Conservation (phyloP, 345 rosid genomes). For the Citropsis articulata region DNA sequence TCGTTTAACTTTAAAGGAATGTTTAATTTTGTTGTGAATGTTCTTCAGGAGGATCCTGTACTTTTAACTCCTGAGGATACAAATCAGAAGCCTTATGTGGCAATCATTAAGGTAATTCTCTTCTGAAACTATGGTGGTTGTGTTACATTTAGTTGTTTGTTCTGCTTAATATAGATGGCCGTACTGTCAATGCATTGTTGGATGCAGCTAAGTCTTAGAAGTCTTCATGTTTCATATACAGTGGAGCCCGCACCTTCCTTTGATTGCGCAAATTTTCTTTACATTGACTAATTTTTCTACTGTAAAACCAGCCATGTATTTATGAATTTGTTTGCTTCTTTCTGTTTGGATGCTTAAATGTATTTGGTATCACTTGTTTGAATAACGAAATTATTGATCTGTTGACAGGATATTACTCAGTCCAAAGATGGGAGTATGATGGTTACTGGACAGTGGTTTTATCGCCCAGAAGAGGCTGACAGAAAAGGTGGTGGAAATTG, state of each 20-base stretch:
- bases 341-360: background rate
- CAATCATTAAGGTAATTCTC: constrained; percentile 81
- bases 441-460: constrained; percentile 98
- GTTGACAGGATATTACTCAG: constrained; percentile 71
- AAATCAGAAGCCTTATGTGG: constrained; percentile 89
- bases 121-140: constrained; percentile 1
- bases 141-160: background rate
- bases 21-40: background rate
- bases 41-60: constrained; percentile 89
- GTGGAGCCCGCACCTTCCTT: too few relatives aligned
- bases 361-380: background rate
- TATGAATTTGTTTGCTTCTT: background rate
- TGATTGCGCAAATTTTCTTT: background rate
- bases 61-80: constrained; percentile 83
- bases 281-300: background rate
- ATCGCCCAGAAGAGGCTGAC: constrained; percentile 98
- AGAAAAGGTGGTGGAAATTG: constrained; percentile 92
- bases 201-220: too few relatives aligned
- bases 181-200: too few relatives aligned
- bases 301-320: background rate
- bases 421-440: constrained; percentile 54
- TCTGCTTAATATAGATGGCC: background rate
- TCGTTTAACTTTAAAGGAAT: background rate
- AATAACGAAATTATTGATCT: constrained; percentile 13
- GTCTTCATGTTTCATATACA: too few relatives aligned